Base-by-base conservation (phyloP, 129 eudicot species). In the Deinandra increscens region DNA sequence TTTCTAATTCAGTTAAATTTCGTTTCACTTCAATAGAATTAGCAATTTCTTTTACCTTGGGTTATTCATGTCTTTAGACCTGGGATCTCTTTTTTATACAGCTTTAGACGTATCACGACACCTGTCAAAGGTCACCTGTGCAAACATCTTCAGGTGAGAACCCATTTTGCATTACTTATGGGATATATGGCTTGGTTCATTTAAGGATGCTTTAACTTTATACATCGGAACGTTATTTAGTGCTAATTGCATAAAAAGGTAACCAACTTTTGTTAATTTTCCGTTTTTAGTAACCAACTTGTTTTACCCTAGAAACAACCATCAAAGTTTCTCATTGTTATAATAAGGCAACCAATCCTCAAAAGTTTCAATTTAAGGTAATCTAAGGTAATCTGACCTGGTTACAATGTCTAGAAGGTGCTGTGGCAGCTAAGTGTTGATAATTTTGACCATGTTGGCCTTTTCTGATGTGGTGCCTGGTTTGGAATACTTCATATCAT, bases 111-210 rank as follows among this genome's bases (percentile, higher is more conserved):
- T 26, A 85, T 91, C 43, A 73, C 63, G 38, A 85, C 87, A 54
- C 97, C 97, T 49, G 91, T 81, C 26, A 91, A 91, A 83, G 97
- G 97, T 56, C 83, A 78, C 50, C 72, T 74, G 20, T 91, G 97
- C 83, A 91, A 91, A 20, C 97, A 91, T 78, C 77, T 71, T 75
- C 95, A 87, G 88, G 97, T 80, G 51, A 83, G 65, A 74, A 69
- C 58, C 48, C 22, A 53, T 44, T 3, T 5, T 43, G 64, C 11
- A 23, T 50, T 50, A 39, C 64, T 49, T 20, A 6, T 17, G 67
- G 43, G 43, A 3, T 10, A 60, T 53, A 41, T 14, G 31, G 63
- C n/a, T 18, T 53, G 55, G 22, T 66, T 44, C 18, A 26, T 53
- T 67, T 60, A 53, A 6, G 34, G 17, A 53, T 19, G 14, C 10